These are phyloP conservation scores for Xerocomellus amylosporus DNA, from an alignment of 768 basidiomycete genomes.

Conservation along the genomic window DNA sequence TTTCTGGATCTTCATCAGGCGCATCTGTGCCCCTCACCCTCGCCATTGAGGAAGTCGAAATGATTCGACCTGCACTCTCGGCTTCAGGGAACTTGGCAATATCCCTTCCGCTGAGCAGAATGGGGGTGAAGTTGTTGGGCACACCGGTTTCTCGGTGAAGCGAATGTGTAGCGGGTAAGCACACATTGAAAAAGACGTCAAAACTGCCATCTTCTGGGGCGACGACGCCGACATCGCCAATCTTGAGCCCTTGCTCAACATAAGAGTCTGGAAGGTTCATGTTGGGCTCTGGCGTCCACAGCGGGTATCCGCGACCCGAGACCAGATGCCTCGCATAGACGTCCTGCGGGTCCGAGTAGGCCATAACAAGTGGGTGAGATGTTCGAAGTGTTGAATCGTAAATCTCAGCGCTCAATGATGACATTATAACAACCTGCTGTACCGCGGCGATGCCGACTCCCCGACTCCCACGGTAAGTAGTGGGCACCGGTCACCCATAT, in stretches of 20 bases:
- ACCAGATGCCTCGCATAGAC: conserved; percentile 18
- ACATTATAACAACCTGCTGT: neutral
- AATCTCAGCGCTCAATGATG: neutral
- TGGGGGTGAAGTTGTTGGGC: conserved; percentile 25
- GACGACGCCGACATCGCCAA: conserved; percentile 38
- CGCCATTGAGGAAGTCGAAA: conserved; percentile 12
- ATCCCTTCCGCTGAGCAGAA: conserved; percentile 15
- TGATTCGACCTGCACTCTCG: conserved; percentile 10
- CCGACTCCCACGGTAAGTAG: too few species aligned
- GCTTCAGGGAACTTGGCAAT: conserved; percentile 6
- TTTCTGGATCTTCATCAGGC: neutral
- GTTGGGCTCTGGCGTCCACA: conserved; percentile 34
- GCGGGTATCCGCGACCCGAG: conserved; percentile 28
- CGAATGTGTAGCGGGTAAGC: conserved; percentile 27
- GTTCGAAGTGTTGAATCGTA: neutral
- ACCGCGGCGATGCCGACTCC: neutral
- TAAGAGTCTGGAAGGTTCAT: conserved; percentile 24
- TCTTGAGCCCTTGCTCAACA: conserved; percentile 25
- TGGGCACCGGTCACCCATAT: too few species aligned
- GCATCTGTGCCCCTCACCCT: neutral
- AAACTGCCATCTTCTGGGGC: conserved; percentile 33
- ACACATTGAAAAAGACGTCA: conserved; percentile 37
- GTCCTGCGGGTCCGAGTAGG: conserved; percentile 11
- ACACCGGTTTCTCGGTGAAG: conserved; percentile 15
- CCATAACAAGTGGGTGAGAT: neutral